Evolutionary conservation across 2,329 filamentous ascomycete species (phyloP).

Genomic region (Phaeosphaeriaceae sp.): DNA sequence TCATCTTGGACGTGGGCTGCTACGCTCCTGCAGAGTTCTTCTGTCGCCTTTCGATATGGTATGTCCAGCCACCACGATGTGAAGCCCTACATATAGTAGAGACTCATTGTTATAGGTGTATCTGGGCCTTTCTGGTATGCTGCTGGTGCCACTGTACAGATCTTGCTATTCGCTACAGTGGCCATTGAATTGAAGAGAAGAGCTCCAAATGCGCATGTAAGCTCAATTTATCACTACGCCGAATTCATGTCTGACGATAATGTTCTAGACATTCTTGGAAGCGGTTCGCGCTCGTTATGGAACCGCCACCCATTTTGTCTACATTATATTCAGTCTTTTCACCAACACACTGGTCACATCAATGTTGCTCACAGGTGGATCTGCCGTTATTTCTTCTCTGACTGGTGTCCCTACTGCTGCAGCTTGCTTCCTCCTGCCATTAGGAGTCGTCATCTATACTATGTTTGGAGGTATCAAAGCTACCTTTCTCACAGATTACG

Average conservation of each 20-base stretch:
- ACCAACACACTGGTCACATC: conserved; percentile 87
- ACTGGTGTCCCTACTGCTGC: conserved; percentile 77
- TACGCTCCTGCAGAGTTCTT: conserved; percentile 37
- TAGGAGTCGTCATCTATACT: conserved; percentile 83
- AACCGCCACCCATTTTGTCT: conserved; percentile 73
- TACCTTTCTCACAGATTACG: conserved; percentile 75
- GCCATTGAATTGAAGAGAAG: conserved; percentile 43
- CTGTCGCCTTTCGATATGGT: conserved; percentile 44
- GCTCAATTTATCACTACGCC: neutral
- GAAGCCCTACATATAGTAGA: neutral
- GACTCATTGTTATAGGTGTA: conserved; percentile 23
- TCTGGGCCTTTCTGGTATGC: conserved; percentile 44
- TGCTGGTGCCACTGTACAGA: conserved; percentile 42
- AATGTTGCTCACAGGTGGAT: conserved; percentile 86
- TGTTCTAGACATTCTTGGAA: conserved; percentile 78
- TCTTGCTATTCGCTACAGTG: conserved; percentile 36
- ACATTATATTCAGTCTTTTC: conserved; percentile 79
- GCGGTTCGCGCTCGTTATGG: conserved; percentile 86
- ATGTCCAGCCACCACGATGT: neutral
- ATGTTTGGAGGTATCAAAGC: conserved; percentile 75
- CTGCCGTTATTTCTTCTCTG: conserved; percentile 62
- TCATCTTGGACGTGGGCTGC: conserved; percentile 42
- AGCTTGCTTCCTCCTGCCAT: conserved; percentile 80
- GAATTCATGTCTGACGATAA: conserved; percentile 1
- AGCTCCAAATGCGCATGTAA: conserved; percentile 40